Conservation (phyloP, 805 yeast species). For the Lachancea lanzarotensis region DNA sequence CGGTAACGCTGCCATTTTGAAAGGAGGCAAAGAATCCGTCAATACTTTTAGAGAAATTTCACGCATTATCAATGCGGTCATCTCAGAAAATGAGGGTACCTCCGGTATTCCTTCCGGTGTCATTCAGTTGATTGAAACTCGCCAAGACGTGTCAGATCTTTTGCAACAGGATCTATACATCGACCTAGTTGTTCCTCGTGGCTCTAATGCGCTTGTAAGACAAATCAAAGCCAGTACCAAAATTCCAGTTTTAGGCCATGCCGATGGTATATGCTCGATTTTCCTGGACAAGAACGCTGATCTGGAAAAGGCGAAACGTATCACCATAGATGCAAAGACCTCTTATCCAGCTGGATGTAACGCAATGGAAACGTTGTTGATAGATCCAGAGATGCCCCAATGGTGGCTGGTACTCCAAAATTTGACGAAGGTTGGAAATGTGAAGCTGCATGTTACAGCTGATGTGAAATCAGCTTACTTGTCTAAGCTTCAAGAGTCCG, state of each 20-base stretch:
- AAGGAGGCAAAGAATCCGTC: conserved; percentile 93
- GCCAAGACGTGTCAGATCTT: conserved; percentile 84
- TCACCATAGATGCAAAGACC: conserved; percentile 82
- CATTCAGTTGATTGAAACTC: conserved; percentile 78
- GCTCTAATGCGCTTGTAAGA: conserved; percentile 88
- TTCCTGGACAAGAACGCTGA: conserved; percentile 77
- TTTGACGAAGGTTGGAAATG: conserved; percentile 52
- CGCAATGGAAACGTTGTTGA: conserved; percentile 81
- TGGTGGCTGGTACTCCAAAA: conserved; percentile 37
- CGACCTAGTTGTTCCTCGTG: conserved; percentile 95
- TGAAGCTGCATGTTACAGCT: conserved; percentile 61
- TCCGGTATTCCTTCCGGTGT: conserved; percentile 77
- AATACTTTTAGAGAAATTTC: conserved; percentile 83
- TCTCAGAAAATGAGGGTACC: conserved; percentile 34
- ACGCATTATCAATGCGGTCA: conserved; percentile 53
- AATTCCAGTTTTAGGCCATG: conserved; percentile 97
- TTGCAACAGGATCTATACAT: conserved; percentile 81
- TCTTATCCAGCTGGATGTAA: conserved; percentile 99
- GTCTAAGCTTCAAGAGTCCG: conserved; percentile 14
- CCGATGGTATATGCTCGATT: conserved; percentile 94
- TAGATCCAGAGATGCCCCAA: conserved; percentile 36
- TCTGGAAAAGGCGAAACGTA: conserved; percentile 63
- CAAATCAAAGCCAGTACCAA: conserved; percentile 81
- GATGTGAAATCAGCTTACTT: conserved; percentile 36
- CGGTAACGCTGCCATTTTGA: conserved; percentile 92